Percentiles rank a stretch among this genome's conserved stretches.
Evolutionary conservation across 2,329 filamentous ascomycete genomes (phyloP).

Genomic region (Diatrype stigma): DNA sequence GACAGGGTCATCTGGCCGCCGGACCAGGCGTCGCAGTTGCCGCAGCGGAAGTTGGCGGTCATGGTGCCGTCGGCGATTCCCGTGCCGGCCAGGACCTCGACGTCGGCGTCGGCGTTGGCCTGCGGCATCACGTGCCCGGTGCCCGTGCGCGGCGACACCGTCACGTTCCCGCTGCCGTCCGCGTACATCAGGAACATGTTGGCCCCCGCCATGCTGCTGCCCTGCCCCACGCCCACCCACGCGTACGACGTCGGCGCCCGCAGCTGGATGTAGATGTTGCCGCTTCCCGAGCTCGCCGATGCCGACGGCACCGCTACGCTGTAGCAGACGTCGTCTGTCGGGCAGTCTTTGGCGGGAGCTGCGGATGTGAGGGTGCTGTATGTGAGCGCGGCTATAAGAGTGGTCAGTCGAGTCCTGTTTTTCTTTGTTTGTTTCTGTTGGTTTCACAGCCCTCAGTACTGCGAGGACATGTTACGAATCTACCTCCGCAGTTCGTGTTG

Average conservation of each 20-base stretch:
- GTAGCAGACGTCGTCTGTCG: slow-evolving; percentile 46
- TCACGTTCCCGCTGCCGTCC: slow-evolving; percentile 55
- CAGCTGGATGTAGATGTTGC: slow-evolving; percentile 60
- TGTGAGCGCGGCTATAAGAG: slow-evolving; percentile 14
- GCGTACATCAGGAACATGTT: slow-evolving; percentile 62
- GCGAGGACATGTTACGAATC: no score
- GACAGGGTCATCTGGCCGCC: slow-evolving; percentile 39
- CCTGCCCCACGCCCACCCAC: slow-evolving; percentile 59
- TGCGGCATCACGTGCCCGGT: slow-evolving; percentile 44
- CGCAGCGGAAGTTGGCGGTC: slow-evolving; percentile 56
- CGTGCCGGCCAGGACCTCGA: slow-evolving; percentile 55
- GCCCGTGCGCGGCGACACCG: slow-evolving; percentile 53
- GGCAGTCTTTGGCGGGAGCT: slow-evolving; percentile 35
- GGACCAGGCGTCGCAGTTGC: slow-evolving; percentile 47
- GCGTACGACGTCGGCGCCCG: slow-evolving; percentile 46
- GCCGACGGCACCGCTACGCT: slow-evolving; percentile 49
- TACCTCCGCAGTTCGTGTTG: no score
- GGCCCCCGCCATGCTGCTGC: slow-evolving; percentile 46
- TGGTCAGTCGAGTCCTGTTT: slow-evolving; percentile 9
- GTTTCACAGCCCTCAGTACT: no score
- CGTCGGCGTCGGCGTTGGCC: slow-evolving; percentile 36
- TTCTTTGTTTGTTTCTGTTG: no score
- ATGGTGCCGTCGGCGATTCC: slow-evolving; percentile 49
- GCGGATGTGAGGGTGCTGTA: slow-evolving; percentile 21
- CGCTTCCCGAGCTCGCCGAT: slow-evolving; percentile 43